Base-by-base conservation (phyloP, 805 yeast genomes). In the Ogataea ramenticola region DNA sequence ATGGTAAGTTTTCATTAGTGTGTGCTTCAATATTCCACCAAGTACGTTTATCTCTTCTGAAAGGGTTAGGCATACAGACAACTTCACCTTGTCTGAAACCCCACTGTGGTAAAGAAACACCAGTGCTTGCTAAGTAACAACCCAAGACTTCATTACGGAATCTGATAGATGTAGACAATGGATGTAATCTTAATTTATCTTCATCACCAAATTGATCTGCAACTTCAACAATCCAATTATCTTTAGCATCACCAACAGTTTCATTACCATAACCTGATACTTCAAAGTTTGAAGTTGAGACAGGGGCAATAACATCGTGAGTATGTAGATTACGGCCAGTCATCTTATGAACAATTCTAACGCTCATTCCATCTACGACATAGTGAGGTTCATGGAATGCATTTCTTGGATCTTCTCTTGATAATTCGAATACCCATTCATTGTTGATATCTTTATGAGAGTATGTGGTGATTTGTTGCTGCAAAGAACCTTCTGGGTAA, bases 391-490 rank as follows among this genome's bases (percentile, higher is more conserved):
- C 69, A 33, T 43, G 47, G 39, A 62, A 57, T 4, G 48, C 45
- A 41, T 49, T 56, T 51, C 70, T 58, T 38, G 57, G 57, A 33
- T 70, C 67, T 8, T 66, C 73, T 61, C 85, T 71, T 26, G 71
- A 73, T 56, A 82, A 73, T 53, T 83, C 82, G 52, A 88, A 69
- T 26, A 73, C 56, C 85, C 96, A 90, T 43, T 84, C 78, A 61
- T 91, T 93, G 65, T 93, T 91, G 43, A 72, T 66, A 62, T 93
- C 98, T 60, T 87, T 87, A 64, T 80, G 88, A 17, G 90, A 86
- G 62, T 93, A 93, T 7, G 93, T 86, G 24, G 99, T 93, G 41
- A 93, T 74, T 65, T 93, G 99, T 63, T 90, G 97, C 66, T 93
- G 98, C 49, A 76, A 74, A 2, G 96, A 86, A 3, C 98, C 98